Evolutionary conservation across 2,329 filamentous ascomycete genomes (phyloP).

Genomic region (Rhinocladiella similis): DNA sequence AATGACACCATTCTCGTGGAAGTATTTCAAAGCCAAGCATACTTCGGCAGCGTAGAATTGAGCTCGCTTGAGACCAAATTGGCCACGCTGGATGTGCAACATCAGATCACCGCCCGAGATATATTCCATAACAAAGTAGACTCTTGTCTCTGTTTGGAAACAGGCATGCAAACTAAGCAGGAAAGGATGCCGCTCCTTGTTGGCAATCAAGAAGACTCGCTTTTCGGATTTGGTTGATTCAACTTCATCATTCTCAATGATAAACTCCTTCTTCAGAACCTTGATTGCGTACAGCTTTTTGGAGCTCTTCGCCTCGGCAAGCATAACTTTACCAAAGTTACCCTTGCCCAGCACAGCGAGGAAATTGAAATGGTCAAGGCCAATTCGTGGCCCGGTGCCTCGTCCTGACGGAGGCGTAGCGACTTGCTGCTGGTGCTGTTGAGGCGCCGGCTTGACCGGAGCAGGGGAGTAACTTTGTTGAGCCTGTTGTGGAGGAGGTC

Average conservation of each 20-base stretch:
- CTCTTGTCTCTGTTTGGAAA: conserved; percentile 97
- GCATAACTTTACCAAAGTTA: conserved; percentile 99
- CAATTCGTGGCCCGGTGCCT: conserved; percentile 64
- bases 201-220: conserved; percentile 93
- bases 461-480: conserved; percentile 45
- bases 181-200: conserved; percentile 96
- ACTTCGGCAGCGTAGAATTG: conserved; percentile 99
- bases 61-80: conserved; percentile 92
- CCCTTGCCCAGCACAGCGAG: conserved; percentile 96
- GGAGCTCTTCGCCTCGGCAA: conserved; percentile 91
- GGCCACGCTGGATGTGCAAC: conserved; percentile 96
- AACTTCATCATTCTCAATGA: conserved; percentile 98
- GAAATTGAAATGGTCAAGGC: conserved; percentile 98
- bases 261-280: conserved; percentile 99
- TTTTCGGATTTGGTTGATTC: conserved; percentile 98
- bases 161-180: conserved; percentile 92
- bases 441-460: conserved; percentile 33
- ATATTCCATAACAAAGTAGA: conserved; percentile 99
- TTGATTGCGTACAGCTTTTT: conserved; percentile 97
- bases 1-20: conserved; percentile 98
- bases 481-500: conserved; percentile 33
- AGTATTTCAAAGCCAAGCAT: conserved; percentile 95
- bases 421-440: conserved; percentile 28
- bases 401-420: conserved; percentile 33
- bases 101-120: conserved; percentile 98